These are phyloP conservation scores for Erodium moschatum DNA, from an alignment of 441 rosid genomes.

Conservation along the genomic window DNA sequence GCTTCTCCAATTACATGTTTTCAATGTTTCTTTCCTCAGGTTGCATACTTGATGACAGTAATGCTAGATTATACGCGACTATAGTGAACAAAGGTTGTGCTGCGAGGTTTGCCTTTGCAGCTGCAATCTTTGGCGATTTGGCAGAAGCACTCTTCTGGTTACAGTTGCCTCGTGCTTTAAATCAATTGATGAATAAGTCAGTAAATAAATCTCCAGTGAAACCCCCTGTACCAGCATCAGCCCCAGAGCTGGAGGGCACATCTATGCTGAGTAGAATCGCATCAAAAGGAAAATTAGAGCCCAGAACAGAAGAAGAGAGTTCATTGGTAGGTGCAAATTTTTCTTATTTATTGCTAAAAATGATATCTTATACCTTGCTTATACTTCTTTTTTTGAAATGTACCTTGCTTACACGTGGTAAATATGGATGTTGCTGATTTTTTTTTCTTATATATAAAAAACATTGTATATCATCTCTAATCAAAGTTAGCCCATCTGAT, in stretches of 20 bases:
- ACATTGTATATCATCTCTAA: background rate
- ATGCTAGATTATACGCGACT: conserved; percentile 72
- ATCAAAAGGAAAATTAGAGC: conserved; percentile 40
- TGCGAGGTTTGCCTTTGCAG: conserved; percentile 85
- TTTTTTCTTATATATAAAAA: background rate
- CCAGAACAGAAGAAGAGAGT: conserved; percentile 37
- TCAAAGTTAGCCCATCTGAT: conserved; percentile 22
- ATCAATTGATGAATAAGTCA: conserved; percentile 60
- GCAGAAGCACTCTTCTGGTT: conserved; percentile 92
- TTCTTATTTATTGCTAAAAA: background rate
- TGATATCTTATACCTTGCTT: background rate
- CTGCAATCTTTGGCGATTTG: conserved; percentile 86
- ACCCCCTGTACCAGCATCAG: conserved; percentile 27
- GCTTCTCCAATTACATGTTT: conserved; percentile 14
- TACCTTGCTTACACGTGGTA: background rate
- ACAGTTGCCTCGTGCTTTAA: conserved; percentile 80
- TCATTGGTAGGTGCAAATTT: conserved; percentile 38
- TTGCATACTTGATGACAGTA: conserved; percentile 85
- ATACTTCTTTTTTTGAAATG: too few relatives aligned
- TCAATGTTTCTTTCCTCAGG: conserved; percentile 39
- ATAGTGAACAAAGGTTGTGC: conserved; percentile 72
- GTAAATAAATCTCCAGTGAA: conserved; percentile 45
- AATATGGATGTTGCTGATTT: background rate
- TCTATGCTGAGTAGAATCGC: conserved; percentile 46
- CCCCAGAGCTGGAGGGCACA: conserved; percentile 37